Conservation (phyloP, 2,329 filamentous ascomycete species). For the Pezicula neosporulosa region DNA sequence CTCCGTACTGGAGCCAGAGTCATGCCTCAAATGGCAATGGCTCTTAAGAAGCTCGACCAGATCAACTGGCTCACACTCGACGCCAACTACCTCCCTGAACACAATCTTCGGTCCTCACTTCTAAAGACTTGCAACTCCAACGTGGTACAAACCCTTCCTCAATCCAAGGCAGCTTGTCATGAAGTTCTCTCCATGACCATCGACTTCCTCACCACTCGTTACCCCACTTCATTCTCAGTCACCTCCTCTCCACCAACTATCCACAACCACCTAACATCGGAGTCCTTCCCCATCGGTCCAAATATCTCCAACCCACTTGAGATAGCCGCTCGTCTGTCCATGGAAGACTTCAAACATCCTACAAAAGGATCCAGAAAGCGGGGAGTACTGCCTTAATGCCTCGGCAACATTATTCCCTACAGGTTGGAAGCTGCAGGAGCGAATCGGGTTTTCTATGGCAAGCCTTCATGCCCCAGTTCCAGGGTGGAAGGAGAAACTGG, state of each 20-base stretch:
- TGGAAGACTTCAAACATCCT: conserved; percentile 51
- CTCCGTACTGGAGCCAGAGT: conserved; percentile 11
- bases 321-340: conserved; percentile 42
- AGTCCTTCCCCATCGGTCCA: conserved; percentile 36
- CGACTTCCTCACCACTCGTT: conserved; percentile 38
- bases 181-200: conserved; percentile 44
- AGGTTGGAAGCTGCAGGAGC: conserved; percentile 44
- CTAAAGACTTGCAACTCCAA: conserved; percentile 33
- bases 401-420: conserved; percentile 50
- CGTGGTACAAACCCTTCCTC: conserved; percentile 41
- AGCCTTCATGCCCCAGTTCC: conserved; percentile 43
- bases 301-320: conserved; percentile 41
- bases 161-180: conserved; percentile 39
- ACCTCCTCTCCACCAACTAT: conserved; percentile 28
- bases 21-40: conserved; percentile 38
- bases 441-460: conserved; percentile 45
- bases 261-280: conserved; percentile 39
- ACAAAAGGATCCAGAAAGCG: conserved; percentile 37
- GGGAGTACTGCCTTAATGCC: conserved; percentile 43
- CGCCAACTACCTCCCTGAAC: conserved; percentile 39
- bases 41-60: conserved; percentile 40
- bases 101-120: conserved; percentile 36
- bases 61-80: conserved; percentile 47
- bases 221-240: conserved; percentile 39
- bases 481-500: conserved; percentile 44